Evolutionary conservation across 768 basidiomycete species (phyloP), one percentile per base, ranked within the genome.

Genomic region (Mycena filopes): DNA sequence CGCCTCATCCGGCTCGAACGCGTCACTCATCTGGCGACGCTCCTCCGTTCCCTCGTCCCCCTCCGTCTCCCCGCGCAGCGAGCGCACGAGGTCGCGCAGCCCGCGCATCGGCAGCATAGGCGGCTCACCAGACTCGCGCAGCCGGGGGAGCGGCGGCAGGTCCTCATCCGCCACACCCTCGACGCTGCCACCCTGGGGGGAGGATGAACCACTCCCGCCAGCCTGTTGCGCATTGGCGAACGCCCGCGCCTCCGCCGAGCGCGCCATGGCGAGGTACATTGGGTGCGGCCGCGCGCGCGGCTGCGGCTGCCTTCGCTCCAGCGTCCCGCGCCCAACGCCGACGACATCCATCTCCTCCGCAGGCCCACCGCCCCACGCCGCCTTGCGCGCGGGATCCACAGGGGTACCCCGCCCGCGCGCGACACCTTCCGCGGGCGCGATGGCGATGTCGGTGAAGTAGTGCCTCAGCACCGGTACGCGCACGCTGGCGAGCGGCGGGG

Each of bases 1-100:
- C 54, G 64, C 64, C 46, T 66, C 68, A 31, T 69, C 68, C 12
- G 66, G 66, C 60, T 67, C 56, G 18, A 67, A 63, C 46, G 56
- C 61, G 33, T 54, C 66, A 25, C 54, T 59, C 66, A 63, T 59
- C 51, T 53, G 56, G 16, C 41, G 38, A 4, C 56, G 45, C 47
- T 60, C 57, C 45, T 25, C 38, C 58, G 51, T 55, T 36, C 51
- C 58, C 46, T 43, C 57, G 9, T 59, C 56, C 36, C 42, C 61
- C 45, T 51, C 63, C 13, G 13, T 3, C 10, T 23, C 63, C 40
- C 51, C 64, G 16, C 57, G 50, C 23, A 65, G 5, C 57, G 64
- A 60, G 21, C 64, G 25, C 45, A 65, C 64, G 15, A 64, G 55
- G 9, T 64, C 63, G 13, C 29, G 16, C n/a, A 64, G 56, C 49